Base-by-base conservation (phyloP, 73 alveolate species). In the Symbiodinium pilosum region DNA sequence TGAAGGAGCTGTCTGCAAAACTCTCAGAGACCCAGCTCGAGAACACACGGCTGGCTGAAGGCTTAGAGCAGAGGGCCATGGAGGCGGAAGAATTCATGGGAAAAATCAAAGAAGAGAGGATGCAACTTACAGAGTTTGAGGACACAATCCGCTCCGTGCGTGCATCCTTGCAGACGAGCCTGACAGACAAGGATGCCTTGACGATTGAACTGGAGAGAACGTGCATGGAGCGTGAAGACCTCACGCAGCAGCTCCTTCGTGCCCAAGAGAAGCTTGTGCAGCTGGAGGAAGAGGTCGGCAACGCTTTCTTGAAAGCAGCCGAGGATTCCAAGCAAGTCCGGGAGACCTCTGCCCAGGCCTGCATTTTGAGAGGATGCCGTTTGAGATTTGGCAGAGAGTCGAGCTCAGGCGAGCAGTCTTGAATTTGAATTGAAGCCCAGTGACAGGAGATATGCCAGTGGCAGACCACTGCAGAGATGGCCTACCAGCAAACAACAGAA, bases 381-480 rank as follows among this genome's bases (percentile, higher is more conserved):
- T n/a, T n/a, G n/a, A n/a, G n/a, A n/a, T n/a, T n/a, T n/a, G n/a
- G n/a, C n/a, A n/a, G n/a, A n/a, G n/a, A n/a, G n/a, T n/a, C n/a
- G n/a, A n/a, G n/a, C n/a, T n/a, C n/a, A n/a, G n/a, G n/a, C n/a
- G n/a, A n/a, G n/a, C n/a, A n/a, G n/a, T n/a, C n/a, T n/a, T n/a
- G n/a, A n/a, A n/a, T n/a, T n/a, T n/a, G n/a, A n/a, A n/a, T n/a
- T n/a, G n/a, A n/a, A n/a, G n/a, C 6, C 59, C 14, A 9, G 59
- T 47, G 59, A 47, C 87, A 91, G 97, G 97, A 91, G 40, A 69
- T 91, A 36, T 91, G 97, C 77, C 36, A 85, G 77, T 91, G 97
- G 97, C 97, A 91, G 81, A 71, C 71, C 88, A 91, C 47, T 32
- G 97, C 97, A 32, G 87, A 71, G 81, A 85, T 91, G 43, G 81